phyloP scores from a whole-genome alignment of 164 flowering plant genomes.

The grape (Vitis vinifera) region DNA sequence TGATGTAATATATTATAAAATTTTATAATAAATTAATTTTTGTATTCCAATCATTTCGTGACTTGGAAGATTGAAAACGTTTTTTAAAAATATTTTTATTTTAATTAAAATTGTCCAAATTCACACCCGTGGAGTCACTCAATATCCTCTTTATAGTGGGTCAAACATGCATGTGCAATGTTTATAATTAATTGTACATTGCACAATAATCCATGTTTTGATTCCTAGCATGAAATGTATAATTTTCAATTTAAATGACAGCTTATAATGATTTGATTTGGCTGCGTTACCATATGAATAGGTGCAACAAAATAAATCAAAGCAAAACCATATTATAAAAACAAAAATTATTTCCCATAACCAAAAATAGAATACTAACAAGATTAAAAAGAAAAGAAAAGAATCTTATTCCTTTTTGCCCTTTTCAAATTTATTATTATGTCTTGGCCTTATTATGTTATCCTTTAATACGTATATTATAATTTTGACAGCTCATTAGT shows the following conservation, averaged over 20 bases:
- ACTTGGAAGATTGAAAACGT: too few relatives aligned
- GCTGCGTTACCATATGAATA: too few relatives aligned
- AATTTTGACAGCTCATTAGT: conserved; percentile 12
- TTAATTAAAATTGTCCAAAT: too few relatives aligned
- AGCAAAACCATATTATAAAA: neutral
- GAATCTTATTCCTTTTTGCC: neutral
- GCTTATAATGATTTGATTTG: too few relatives aligned
- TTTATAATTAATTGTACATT: conserved; percentile 5
- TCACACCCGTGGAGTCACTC: too few relatives aligned
- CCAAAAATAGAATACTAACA: neutral
- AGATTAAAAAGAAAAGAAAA: neutral
- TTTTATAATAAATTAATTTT: too few relatives aligned
- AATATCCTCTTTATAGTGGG: too few relatives aligned
- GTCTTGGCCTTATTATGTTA: neutral
- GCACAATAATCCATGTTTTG: conserved; percentile 12
- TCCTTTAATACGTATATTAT: neutral
- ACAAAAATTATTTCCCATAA: neutral
- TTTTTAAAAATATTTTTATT: too few relatives aligned
- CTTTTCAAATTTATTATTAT: neutral
- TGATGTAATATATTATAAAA: too few relatives aligned
- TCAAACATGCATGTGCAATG: conserved; percentile 9
- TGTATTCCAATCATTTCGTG: too few relatives aligned
- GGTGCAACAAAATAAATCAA: neutral
- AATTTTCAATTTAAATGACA: neutral
- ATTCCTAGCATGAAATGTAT: neutral